Evolutionary conservation across 305 asterid species (phyloP), one percentile per base, ranked within the genome.

Genomic region (Fraxinus latifolia): DNA sequence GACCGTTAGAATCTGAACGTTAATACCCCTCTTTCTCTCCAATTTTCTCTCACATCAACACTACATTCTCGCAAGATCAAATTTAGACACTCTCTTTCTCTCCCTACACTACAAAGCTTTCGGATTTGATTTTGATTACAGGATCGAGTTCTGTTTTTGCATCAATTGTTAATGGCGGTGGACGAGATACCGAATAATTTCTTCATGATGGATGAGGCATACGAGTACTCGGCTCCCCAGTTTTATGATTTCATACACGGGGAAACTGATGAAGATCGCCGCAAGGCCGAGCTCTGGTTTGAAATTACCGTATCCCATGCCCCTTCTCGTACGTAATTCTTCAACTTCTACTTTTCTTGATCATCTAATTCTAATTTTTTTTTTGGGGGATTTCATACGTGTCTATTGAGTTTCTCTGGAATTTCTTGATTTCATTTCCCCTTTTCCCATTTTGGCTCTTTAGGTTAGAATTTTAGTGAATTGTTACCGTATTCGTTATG

Each of bases 261-360:
- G 23, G 98, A 95, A 89, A 87, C 91, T 0, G 91, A 74, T 31
- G 91, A 86, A 0, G 97, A 95, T 42, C 87, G 80, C 37, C 88
- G 87, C 0, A 86, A 77, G 81, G 97, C 98, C 14, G 98, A 93
- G 87, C 90, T 90, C 79, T 95, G 98, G 98, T 95, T 95, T 72
- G 91, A 91, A 32, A 80, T 82, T 3, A 84, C 89, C 19, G 81
- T 72, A 29, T 74, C 93, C 74, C 89, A 93, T 76, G 95, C 98
- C 81, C 98, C 97, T 82, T 95, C 98, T 72, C 98, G 98, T 95
- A 87, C 74, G 98, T 65, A 12, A 31, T 82, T 78, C 53, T 76
- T 60, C 39, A 42, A 58, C 27, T 37, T 32, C 65, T 39, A 60
- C 42, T 73, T 42, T 32, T 72, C 58, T 1, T 53, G 7, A 60